Base-by-base conservation (phyloP, 352 stramenopile species). In the Sclerospora graminicola region DNA sequence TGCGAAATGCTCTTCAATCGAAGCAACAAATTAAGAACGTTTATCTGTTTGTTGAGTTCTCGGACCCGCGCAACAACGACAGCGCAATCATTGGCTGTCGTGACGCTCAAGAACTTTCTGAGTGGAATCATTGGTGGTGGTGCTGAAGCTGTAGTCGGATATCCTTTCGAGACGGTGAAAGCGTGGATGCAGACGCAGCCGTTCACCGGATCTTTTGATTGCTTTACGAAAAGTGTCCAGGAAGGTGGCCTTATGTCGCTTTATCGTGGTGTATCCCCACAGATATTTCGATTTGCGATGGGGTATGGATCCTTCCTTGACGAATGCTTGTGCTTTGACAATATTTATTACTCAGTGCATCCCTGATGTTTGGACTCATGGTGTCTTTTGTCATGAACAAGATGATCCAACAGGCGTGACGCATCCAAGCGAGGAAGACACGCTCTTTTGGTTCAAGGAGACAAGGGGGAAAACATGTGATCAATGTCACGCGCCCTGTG, bases 281-380 rank as follows among this genome's bases (percentile, higher is more conserved):
- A 85, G 57, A 68, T 85, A 38, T n/a, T n/a, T n/a, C n/a, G n/a
- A 18, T 82, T 65, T 2, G 73, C 73, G 1, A 57, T 85, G 51
- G 78, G 73, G 65, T 85, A 57, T n/a, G n/a, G n/a, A n/a, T n/a
- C n/a, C n/a, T n/a, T n/a, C n/a, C n/a, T n/a, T n/a, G n/a, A n/a
- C n/a, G n/a, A n/a, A n/a, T n/a, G n/a, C n/a, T n/a, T n/a, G n/a
- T n/a, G n/a, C n/a, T n/a, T n/a, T n/a, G n/a, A n/a, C 6, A 35
- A 38, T 42, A 38, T 41, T 52, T 42, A 10, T 20, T 37, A 8
- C 18, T 41, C 8, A 82, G 69, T 21, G 69, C 69, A 9, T 85
- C 69, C 9, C 55, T 83, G 34, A 57, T 83, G 44, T 83, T 85
- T 56, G 73, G 73, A 1, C 64, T 85, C 36, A 83, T 85, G 73